phyloP scores from a whole-genome alignment of 129 eudicot species.

The sunflower (Helianthus annuus) region HanXRQr2.0-SUNRISE NC_035448.2:185709609-185710108 shows the following conservation, averaged over 20 bases:
- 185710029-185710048: background rate
- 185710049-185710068: slow-evolving; percentile 6
- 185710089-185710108: slow-evolving; percentile 16
- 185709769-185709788: no score
- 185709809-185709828: slow-evolving; percentile 1
- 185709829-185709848: background rate
- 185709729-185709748: no score
- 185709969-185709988: background rate
- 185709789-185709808: no score
- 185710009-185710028: background rate
- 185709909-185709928: slow-evolving; percentile 11
- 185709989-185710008: background rate
- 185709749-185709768: no score
- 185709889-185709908: slow-evolving; percentile 17
- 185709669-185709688: no score
- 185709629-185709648: no score
- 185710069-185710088: slow-evolving; percentile 20
- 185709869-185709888: slow-evolving; percentile 4
- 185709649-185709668: no score
- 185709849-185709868: background rate
- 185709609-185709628: no score
- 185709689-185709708: no score
- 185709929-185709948: slow-evolving; percentile 13
- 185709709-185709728: no score
- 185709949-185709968: slow-evolving; percentile 14